These are phyloP conservation scores for Salix exigua DNA, from an alignment of 345 rosid species.

Conservation along the genomic window DNA sequence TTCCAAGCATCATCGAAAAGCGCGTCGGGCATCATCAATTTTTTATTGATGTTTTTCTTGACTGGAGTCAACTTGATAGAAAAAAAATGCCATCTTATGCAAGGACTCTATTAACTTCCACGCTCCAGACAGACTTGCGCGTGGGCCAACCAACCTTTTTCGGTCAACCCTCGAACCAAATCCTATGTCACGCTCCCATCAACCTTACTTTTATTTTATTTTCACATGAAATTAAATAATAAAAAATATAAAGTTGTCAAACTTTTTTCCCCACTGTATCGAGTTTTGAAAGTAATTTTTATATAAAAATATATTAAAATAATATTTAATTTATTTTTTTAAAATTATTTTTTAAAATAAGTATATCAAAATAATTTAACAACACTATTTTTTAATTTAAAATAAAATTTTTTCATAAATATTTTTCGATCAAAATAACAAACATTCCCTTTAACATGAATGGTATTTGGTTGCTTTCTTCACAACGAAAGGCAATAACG, in stretches of 20 bases:
- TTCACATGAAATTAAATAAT: neutral
- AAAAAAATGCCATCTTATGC: neutral
- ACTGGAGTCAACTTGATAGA: neutral
- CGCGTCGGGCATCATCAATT: too few relatives aligned
- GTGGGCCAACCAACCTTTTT: constrained; percentile 7
- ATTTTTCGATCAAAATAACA: too few relatives aligned
- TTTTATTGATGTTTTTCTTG: too few relatives aligned
- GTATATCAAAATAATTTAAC: too few relatives aligned
- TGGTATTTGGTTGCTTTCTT: neutral
- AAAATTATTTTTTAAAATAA: too few relatives aligned
- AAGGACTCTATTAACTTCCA: neutral
- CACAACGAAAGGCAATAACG: neutral
- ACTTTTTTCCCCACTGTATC: too few relatives aligned
- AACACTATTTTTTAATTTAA: too few relatives aligned
- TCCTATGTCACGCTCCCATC: neutral
- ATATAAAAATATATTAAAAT: too few relatives aligned
- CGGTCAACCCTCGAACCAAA: constrained; percentile 22
- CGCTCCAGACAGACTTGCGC: constrained; percentile 3
- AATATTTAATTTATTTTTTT: too few relatives aligned
- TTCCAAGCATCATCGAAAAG: too few relatives aligned
- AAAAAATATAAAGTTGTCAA: neutral
- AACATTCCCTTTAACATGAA: neutral
- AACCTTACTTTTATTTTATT: neutral
- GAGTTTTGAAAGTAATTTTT: too few relatives aligned
- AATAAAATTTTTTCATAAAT: too few relatives aligned